Evolutionary conservation across 768 basidiomycete species (phyloP).

Genomic region (Termitomyces sp.): DNA sequence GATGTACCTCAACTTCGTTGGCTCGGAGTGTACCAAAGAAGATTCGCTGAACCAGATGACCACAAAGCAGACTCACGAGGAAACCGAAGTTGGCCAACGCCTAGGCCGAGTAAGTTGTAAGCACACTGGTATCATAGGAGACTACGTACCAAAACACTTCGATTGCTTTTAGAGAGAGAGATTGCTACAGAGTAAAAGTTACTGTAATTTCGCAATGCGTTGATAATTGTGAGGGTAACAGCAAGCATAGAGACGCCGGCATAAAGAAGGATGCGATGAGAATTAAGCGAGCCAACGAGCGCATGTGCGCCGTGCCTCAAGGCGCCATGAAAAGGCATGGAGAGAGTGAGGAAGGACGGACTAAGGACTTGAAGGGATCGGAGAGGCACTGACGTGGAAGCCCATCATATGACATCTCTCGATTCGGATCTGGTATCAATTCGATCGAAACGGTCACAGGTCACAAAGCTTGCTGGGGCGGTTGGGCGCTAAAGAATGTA

Average conservation of each 20-base stretch:
- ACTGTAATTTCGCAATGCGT: conserved; percentile 77
- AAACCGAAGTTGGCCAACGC: conserved; percentile 89
- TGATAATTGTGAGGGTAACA: conserved; percentile 69
- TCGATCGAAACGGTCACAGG: too few relatives aligned
- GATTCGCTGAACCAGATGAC: conserved; percentile 75
- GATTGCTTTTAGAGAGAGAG: conserved; percentile 87
- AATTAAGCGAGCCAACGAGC: conserved; percentile 46
- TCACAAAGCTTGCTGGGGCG: too few relatives aligned
- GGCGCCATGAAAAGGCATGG: conserved; percentile 50
- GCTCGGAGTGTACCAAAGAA: conserved; percentile 90
- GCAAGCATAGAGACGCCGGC: conserved; percentile 61
- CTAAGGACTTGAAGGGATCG: background rate
- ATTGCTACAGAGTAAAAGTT: conserved; percentile 96
- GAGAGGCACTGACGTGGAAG: background rate
- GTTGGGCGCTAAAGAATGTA: background rate
- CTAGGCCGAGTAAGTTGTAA: conserved; percentile 36
- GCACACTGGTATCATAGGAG: background rate
- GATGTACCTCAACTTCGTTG: conserved; percentile 85
- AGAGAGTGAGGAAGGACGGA: conserved; percentile 3
- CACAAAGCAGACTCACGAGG: conserved; percentile 70
- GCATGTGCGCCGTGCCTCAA: conserved; percentile 51
- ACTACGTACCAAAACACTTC: conserved; percentile 79
- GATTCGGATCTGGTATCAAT: background rate
- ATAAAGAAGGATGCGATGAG: conserved; percentile 71
- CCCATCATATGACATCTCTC: conserved; percentile 5